Evolutionary conservation across 352 stramenopile species (phyloP), one percentile per base, ranked within the genome.

Genomic region (Phytopythium litorale): DNA sequence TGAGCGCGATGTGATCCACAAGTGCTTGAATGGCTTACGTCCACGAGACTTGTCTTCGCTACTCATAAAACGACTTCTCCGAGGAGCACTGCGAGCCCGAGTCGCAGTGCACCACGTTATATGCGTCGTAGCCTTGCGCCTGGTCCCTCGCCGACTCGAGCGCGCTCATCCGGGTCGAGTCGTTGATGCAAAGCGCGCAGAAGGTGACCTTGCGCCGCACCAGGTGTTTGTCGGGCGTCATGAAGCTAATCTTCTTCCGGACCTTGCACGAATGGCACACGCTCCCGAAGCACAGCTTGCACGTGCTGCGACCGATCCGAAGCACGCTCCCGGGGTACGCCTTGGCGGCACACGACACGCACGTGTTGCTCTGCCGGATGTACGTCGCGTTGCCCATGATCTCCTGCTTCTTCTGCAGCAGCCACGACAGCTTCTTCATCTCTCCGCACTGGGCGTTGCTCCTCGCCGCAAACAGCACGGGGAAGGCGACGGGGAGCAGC

Each of bases 341-440:
- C 6, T 66, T 35, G 2, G 58, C 43, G 42, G 53, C 52, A 21
- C 70, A 74, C 25, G 63, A 65, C 42, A 74, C 70, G 40, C 66
- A 74, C 18, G 43, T 58, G 35, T 35, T 49, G 21, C 37, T 21
- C 21, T 58, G 53, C 9, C 53, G 53, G 21, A 58, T 58, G 33
- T 35, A 58, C 21, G 21, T 48, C 28, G 32, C 33, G 32, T 53
- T 53, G 46, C 53, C 35, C 21, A 32, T 28, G 46, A 71, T 43
- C 7, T 23, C 28, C 30, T 66, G 49, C 46, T 62, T 66, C 54
- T 63, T 75, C 28, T 76, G 61, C 6, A 78, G 35, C 58, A 77
- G 63, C 71, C 71, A 77, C 21, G 67, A 63, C 0, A 78, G 58
- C 37, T 78, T 78, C 53, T 75, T 75, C 71, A 78, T 78, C 43